A percentile compares a stretch with the other conserved stretches of the same genome.
phyloP scores from a whole-genome alignment of 225 moss, liverwort and hornwort species.

The Sphagnum contortum region DNA sequence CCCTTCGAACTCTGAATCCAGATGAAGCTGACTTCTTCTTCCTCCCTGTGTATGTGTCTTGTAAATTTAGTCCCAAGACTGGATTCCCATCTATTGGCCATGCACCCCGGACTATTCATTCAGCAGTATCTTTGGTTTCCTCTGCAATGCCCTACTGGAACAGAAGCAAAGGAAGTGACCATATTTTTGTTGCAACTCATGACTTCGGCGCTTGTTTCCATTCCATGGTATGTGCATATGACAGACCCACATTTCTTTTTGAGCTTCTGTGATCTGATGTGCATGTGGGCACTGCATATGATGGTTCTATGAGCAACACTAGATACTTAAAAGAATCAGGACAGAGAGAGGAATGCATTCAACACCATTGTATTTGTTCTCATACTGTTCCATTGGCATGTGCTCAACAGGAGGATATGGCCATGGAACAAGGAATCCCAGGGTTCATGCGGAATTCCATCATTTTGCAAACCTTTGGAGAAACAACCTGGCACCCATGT shows the following conservation, averaged over 20 bases:
- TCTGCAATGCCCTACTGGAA: constrained; percentile 70
- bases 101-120: constrained; percentile 51
- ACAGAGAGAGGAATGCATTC: too few relatives aligned
- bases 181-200: constrained; percentile 85
- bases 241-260: too few relatives aligned
- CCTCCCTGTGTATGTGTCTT: constrained; percentile 89
- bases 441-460: constrained; percentile 59
- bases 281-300: too few relatives aligned
- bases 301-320: too few relatives aligned
- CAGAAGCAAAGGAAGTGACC: constrained; percentile 74
- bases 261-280: too few relatives aligned
- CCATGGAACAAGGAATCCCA: constrained; percentile 61
- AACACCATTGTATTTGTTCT: neutral
- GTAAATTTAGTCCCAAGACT: constrained; percentile 74
- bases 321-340: too few relatives aligned
- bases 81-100: constrained; percentile 76
- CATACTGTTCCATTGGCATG: too few relatives aligned
- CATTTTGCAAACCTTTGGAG: constrained; percentile 82
- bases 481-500: constrained; percentile 65
- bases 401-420: constrained; percentile 39
- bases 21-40: constrained; percentile 78
- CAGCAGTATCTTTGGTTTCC: constrained; percentile 67
- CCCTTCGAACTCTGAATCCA: constrained; percentile 62
- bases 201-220: constrained; percentile 95
- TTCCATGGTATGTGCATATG: constrained; percentile 31